Percentiles rank a stretch among this genome's conserved stretches.
Evolutionary conservation across 2,329 filamentous ascomycete species (phyloP).

Genomic region (Colletotrichum sp.): DNA sequence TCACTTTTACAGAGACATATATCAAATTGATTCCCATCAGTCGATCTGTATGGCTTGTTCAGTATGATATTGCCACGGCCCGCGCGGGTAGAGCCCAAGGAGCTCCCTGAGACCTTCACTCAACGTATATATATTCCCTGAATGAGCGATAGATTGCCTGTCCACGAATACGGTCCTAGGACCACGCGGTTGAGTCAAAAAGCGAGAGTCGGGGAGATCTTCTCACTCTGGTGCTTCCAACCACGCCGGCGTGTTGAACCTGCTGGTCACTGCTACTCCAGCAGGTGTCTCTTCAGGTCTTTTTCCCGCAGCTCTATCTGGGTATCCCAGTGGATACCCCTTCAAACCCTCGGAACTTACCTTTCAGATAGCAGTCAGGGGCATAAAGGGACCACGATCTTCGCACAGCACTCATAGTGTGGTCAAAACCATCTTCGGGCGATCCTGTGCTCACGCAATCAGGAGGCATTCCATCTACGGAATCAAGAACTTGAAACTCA

Average conservation of each 20-base stretch:
- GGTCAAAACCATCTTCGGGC: not conserved
- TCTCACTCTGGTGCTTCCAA: not conserved
- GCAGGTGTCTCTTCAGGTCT: fast-evolving
- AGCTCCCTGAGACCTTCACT: not conserved
- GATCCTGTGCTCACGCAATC: fast-evolving
- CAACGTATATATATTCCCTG: not conserved
- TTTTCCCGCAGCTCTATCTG: not conserved
- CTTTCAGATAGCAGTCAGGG: fast-evolving
- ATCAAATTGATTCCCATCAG: not conserved
- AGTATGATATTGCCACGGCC: not conserved
- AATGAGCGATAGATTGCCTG: not conserved
- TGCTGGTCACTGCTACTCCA: not conserved
- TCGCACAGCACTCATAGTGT: not conserved
- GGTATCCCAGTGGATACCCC: not conserved
- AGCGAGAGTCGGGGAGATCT: not conserved
- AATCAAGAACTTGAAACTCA: too few relatives aligned
- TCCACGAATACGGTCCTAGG: not conserved
- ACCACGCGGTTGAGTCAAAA: not conserved
- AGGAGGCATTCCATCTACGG: too few relatives aligned
- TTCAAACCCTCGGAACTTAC: not conserved
- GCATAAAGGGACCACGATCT: not conserved
- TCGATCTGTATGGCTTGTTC: not conserved
- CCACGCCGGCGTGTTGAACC: fast-evolving
- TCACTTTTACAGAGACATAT: not conserved
- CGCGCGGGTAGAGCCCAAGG: not conserved